Evolutionary conservation across 352 stramenopile genomes (phyloP).

Genomic region (Pythium rhizo-oryzae): DNA sequence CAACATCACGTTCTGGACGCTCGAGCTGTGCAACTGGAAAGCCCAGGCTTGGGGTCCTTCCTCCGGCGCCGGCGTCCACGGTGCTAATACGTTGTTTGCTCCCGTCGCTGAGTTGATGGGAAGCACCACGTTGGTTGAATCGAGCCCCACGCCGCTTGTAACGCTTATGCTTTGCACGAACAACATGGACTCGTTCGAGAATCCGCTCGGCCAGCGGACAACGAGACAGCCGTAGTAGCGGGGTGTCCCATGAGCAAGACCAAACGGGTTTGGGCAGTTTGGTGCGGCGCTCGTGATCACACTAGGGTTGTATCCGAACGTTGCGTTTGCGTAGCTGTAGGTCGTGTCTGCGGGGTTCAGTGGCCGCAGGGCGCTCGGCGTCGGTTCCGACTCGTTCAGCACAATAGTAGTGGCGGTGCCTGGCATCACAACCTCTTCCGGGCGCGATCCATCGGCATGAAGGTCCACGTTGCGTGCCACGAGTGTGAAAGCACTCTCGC

Average conservation of each 20-base stretch:
- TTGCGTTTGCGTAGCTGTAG: conserved; percentile 9
- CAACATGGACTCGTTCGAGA: background rate
- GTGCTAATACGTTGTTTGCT: background rate
- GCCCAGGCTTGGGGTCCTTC: conserved; percentile 2
- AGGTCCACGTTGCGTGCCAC: conserved; percentile 6
- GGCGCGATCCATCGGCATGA: conserved; percentile 13
- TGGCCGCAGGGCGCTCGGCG: background rate
- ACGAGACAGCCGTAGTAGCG: conserved; percentile 15
- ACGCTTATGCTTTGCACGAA: conserved; percentile 13
- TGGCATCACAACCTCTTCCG: conserved; percentile 4
- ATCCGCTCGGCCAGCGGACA: conserved; percentile 16
- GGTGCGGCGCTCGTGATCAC: conserved; percentile 5
- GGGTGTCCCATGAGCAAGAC: background rate
- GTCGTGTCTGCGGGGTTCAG: background rate
- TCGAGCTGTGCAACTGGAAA: conserved; percentile 8
- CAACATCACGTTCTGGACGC: conserved; percentile 1
- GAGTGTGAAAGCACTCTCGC: background rate
- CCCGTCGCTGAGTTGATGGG: too few species aligned
- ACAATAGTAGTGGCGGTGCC: conserved; percentile 10
- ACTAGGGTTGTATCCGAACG: conserved; percentile 8
- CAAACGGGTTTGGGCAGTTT: background rate
- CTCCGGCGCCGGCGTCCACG: background rate
- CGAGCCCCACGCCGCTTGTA: background rate
- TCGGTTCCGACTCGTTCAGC: background rate
- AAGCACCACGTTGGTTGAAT: conserved; percentile 9